Conservation (phyloP, 2,329 filamentous ascomycete species). For the Aureobasidium sp. region DNA sequence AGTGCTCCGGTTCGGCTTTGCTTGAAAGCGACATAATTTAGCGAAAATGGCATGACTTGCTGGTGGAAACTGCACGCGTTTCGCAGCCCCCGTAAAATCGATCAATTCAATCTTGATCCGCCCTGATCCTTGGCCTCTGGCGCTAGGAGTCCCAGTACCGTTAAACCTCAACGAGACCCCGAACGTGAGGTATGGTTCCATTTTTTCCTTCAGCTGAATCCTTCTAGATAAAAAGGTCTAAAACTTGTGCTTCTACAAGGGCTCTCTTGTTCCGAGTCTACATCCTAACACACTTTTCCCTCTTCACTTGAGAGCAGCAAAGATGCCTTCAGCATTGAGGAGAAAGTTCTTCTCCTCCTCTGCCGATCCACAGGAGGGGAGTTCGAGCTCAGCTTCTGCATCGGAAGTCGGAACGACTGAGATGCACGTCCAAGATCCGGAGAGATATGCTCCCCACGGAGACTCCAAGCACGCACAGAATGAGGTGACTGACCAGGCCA, state of each 20-base stretch:
- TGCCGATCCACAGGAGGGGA: not conserved
- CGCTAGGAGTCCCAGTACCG: slow-evolving; percentile 11
- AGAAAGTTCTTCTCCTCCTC: slow-evolving; percentile 3
- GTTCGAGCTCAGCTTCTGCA: not conserved
- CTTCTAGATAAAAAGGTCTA: slow-evolving; percentile 1
- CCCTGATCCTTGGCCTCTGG: slow-evolving; percentile 6
- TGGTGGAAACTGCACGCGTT: not conserved
- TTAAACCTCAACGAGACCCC: slow-evolving; percentile 9
- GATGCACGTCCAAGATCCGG: not conserved
- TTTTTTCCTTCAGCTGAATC: slow-evolving; percentile 2
- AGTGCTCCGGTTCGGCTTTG: not conserved
- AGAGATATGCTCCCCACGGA: not conserved
- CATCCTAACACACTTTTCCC: not conserved
- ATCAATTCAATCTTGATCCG: slow-evolving; percentile 8
- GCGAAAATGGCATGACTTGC: slow-evolving; percentile 5
- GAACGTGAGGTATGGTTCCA: not conserved
- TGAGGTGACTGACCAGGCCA: slow-evolving; percentile 10
- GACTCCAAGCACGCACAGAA: not conserved
- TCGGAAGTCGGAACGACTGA: not conserved
- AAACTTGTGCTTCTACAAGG: not conserved
- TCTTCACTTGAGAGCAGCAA: not conserved
- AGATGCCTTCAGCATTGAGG: slow-evolving; percentile 15
- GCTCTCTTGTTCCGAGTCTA: not conserved
- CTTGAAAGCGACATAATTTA: not conserved
- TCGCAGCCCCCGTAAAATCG: not conserved